Percentiles rank a stretch among this genome's conserved stretches.
These are phyloP conservation scores for Naganishia antarctica DNA, from an alignment of 768 basidiomycete genomes.

Conservation along the genomic window DNA sequence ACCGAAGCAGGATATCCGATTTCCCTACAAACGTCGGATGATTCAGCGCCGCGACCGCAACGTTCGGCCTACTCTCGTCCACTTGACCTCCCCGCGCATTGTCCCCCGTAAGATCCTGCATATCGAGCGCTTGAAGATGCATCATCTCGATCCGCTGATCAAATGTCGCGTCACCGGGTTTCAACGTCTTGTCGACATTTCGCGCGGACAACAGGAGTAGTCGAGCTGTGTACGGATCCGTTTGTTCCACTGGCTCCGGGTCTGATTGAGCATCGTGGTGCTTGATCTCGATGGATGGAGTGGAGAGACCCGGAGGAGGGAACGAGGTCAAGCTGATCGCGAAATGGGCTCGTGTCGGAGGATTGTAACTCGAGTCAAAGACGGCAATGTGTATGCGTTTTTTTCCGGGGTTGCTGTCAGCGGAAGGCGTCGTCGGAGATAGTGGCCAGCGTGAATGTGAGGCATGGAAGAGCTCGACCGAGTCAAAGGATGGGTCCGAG, in stretches of 20 bases:
- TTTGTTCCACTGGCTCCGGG: conserved; percentile 29
- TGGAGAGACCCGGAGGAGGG: conserved; percentile 29
- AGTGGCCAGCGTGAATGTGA: conserved; percentile 66
- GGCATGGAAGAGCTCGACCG: conserved; percentile 54
- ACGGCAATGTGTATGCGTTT: conserved; percentile 56
- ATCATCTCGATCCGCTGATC: conserved; percentile 86
- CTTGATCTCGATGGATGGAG: neutral
- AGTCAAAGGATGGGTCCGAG: conserved; percentile 20
- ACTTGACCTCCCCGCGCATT: too few relatives aligned
- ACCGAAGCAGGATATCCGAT: conserved; percentile 56
- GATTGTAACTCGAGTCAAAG: conserved; percentile 91
- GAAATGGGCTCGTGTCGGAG: conserved; percentile 78
- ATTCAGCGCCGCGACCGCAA: conserved; percentile 75
- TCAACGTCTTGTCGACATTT: conserved; percentile 77
- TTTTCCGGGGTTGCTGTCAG: neutral
- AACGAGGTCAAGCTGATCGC: conserved; percentile 57
- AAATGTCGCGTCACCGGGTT: conserved; percentile 66
- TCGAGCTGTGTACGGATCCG: conserved; percentile 60
- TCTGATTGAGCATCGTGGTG: neutral
- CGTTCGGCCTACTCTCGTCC: conserved; percentile 48
- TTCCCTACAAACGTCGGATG: conserved; percentile 87
- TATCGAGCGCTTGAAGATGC: conserved; percentile 59
- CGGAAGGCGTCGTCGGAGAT: conserved; percentile 38
- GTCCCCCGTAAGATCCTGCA: conserved; percentile 18
- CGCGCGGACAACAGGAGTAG: conserved; percentile 75